Conservation (phyloP, 2,329 filamentous ascomycete genomes). For the Fusarium oxysporum region DNA sequence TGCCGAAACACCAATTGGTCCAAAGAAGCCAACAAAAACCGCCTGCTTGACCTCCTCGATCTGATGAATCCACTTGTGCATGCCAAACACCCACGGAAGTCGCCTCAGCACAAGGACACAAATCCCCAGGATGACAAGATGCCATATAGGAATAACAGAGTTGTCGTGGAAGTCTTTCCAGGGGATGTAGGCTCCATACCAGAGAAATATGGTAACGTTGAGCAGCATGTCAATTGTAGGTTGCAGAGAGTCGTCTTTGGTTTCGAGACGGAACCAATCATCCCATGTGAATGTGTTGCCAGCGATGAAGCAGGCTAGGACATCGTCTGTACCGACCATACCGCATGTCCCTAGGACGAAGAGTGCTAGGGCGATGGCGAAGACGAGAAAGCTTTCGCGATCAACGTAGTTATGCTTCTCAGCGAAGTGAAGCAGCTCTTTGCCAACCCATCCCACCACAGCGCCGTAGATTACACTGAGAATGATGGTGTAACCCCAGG, state of each 20-base stretch:
- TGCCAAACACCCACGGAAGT: conserved; percentile 78
- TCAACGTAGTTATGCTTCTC: conserved; percentile 86
- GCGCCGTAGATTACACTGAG: conserved; percentile 83
- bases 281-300: conserved; percentile 94
- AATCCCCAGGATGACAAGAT: conserved; percentile 78
- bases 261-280: conserved; percentile 93
- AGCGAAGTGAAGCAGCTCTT: conserved; percentile 85
- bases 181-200: conserved; percentile 88
- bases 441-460: conserved; percentile 82
- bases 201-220: conserved; percentile 89
- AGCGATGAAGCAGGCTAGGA: conserved; percentile 91
- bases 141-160: conserved; percentile 76
- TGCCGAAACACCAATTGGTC: conserved; percentile 89
- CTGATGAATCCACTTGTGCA: conserved; percentile 82
- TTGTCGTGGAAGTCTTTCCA: conserved; percentile 79
- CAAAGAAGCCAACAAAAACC: conserved; percentile 91
- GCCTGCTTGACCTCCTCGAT: conserved; percentile 81
- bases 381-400: conserved; percentile 87
- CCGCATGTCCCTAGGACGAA: conserved; percentile 91
- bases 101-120: conserved; percentile 82
- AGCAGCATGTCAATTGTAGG: conserved; percentile 95
- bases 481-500: conserved; percentile 84
- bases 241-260: conserved; percentile 90
- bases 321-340: conserved; percentile 88
- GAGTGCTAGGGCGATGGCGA: conserved; percentile 84